These are phyloP conservation scores for Puccinia coronata DNA, from an alignment of 1,284 basidiomycete genomes.

Conservation along the genomic window DNA sequence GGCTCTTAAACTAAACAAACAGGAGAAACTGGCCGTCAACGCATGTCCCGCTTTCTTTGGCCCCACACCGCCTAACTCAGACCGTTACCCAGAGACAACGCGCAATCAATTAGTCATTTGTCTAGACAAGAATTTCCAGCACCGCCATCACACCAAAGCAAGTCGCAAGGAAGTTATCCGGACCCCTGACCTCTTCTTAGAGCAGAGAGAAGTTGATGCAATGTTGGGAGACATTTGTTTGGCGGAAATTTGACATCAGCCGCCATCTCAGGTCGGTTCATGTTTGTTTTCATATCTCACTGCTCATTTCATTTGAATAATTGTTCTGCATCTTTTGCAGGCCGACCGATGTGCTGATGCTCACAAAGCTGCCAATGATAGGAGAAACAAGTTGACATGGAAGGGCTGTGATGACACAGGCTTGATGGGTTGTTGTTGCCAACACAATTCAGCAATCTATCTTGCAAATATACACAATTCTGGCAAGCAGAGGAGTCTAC, in stretches of 20 bases:
- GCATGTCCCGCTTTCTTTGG: slow-evolving; percentile 11
- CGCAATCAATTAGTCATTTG: neutral
- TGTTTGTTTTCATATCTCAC: neutral
- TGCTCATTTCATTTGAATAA: neutral
- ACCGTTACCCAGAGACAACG: neutral
- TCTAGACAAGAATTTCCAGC: slow-evolving; percentile 11
- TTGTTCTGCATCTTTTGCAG: neutral
- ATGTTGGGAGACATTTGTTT: neutral
- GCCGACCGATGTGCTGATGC: neutral
- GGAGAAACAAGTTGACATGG: slow-evolving; percentile 6
- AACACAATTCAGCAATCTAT: neutral
- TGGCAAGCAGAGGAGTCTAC: neutral
- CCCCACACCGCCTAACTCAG: neutral
- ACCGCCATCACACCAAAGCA: neutral
- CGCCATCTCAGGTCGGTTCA: neutral
- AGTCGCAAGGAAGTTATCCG: neutral
- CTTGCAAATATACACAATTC: neutral
- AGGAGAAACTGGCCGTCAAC: neutral
- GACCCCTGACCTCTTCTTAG: neutral
- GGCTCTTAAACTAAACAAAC: neutral
- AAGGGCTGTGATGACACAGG: slow-evolving; percentile 31
- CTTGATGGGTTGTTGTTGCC: slow-evolving; percentile 1
- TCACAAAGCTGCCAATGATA: no score
- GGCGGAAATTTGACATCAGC: neutral
- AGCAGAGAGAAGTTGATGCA: neutral